phyloP scores from a whole-genome alignment of 768 basidiomycete genomes.

The Pluteus cervinus region DNA sequence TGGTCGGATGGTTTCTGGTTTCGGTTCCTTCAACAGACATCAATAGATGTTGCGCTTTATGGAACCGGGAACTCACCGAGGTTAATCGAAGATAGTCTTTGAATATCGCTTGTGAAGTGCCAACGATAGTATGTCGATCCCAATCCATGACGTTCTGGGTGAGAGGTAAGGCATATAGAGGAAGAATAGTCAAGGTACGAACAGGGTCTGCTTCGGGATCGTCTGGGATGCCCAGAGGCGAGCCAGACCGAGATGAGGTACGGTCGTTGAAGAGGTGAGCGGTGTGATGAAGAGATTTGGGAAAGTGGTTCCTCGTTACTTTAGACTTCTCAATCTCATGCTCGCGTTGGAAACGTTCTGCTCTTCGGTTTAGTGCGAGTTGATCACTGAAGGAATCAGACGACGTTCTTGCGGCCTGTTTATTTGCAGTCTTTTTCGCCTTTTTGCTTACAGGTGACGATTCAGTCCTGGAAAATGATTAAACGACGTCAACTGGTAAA shows the following conservation, averaged over 20 bases:
- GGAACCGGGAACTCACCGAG: no score
- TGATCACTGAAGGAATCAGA: conserved; percentile 53
- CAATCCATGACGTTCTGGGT: conserved; percentile 90
- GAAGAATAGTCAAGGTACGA: conserved; percentile 20
- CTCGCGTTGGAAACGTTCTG: conserved; percentile 86
- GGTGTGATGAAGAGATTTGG: conserved; percentile 43
- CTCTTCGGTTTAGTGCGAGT: conserved; percentile 67
- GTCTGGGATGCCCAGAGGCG: conserved; percentile 42
- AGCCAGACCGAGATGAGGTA: conserved; percentile 40
- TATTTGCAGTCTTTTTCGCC: conserved; percentile 54
- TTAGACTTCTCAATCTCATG: conserved; percentile 76
- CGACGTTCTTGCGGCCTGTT: conserved; percentile 30
- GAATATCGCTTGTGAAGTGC: conserved; percentile 83
- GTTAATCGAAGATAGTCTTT: conserved; percentile 96
- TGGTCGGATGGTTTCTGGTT: conserved; percentile 90
- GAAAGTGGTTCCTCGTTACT: no score
- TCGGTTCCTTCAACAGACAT: conserved; percentile 68
- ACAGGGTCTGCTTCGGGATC: conserved; percentile 74
- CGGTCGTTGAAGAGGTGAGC: conserved; percentile 45
- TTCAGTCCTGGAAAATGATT: conserved; percentile 28
- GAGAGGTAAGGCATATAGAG: conserved; percentile 4
- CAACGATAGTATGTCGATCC: conserved; percentile 95
- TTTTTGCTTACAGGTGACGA: conserved; percentile 37
- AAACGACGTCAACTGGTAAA: conserved; percentile 2
- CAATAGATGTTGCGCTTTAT: no score